These are phyloP conservation scores for Clarireedia sp. DNA, from an alignment of 2,329 filamentous ascomycete genomes.

Conservation along the genomic window DNA sequence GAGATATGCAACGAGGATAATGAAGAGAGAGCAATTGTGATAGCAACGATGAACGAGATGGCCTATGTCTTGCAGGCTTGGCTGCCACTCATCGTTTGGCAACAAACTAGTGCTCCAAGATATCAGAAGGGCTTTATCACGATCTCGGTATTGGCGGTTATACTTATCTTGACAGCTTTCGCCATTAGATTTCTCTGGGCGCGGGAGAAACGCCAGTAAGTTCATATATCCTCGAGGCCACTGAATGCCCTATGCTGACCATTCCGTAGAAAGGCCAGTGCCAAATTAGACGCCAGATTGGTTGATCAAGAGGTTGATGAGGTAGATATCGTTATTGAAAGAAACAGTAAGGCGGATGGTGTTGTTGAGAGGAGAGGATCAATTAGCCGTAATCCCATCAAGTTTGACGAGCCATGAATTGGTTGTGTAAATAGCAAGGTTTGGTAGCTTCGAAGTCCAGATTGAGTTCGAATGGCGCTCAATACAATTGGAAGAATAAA, in stretches of 20 bases:
- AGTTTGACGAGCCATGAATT: neutral
- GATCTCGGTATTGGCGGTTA: slow-evolving; percentile 39
- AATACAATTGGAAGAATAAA: no score
- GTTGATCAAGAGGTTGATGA: neutral
- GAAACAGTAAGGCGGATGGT: no score
- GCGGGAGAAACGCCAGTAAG: slow-evolving; percentile 8
- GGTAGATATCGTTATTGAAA: neutral
- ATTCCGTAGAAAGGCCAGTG: neutral
- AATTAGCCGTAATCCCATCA: no score
- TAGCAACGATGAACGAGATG: slow-evolving; percentile 60
- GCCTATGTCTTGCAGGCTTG: slow-evolving; percentile 63
- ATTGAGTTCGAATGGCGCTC: neutral
- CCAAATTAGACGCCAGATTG: neutral
- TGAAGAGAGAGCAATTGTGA: slow-evolving; percentile 59
- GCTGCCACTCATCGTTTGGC: slow-evolving; percentile 60
- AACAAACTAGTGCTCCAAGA: slow-evolving; percentile 51
- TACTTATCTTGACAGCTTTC: slow-evolving; percentile 13
- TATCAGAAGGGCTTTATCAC: slow-evolving; percentile 56
- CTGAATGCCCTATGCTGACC: neutral
- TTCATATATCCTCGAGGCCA: neutral
- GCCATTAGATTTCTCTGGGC: slow-evolving; percentile 9
- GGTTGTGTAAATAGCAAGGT: neutral
- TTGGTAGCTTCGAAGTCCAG: slow-evolving; percentile 6
- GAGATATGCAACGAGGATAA: slow-evolving; percentile 49
- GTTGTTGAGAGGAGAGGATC: no score